These are phyloP conservation scores for Aspergillus felis DNA, from an alignment of 2,329 filamentous ascomycete genomes.

Conservation along the genomic window DNA sequence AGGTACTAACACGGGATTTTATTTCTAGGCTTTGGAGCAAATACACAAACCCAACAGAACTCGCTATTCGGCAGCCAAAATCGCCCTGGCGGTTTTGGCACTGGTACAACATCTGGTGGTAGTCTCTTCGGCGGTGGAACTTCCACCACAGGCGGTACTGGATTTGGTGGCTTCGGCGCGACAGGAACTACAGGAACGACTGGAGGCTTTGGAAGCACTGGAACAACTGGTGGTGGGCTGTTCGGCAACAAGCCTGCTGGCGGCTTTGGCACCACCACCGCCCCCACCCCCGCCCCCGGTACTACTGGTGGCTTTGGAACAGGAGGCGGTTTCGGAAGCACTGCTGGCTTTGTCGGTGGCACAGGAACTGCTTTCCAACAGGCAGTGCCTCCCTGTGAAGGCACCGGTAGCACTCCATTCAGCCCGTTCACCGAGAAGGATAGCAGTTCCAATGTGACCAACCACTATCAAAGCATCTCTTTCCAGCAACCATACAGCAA, in stretches of 20 bases:
- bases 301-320: constrained; percentile 25
- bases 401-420: constrained; percentile 45
- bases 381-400: constrained; percentile 39
- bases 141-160: constrained; percentile 18
- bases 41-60: constrained; percentile 28
- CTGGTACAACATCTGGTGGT: constrained; percentile 25
- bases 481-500: constrained; percentile 60
- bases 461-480: constrained; percentile 47
- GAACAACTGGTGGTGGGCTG: constrained; percentile 15
- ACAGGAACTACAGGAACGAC: constrained; percentile 25
- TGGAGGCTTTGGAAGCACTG: constrained; percentile 22
- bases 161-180: constrained; percentile 21
- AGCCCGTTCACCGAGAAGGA: constrained; percentile 46
- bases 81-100: constrained; percentile 28
- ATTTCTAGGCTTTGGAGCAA: constrained; percentile 36
- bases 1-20: constrained; percentile 16
- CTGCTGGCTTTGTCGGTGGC: constrained; percentile 32
- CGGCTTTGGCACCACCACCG: constrained; percentile 14
- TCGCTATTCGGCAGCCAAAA: constrained; percentile 36
- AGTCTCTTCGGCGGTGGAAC: constrained; percentile 25
- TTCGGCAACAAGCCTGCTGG: constrained; percentile 12
- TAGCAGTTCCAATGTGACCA: constrained; percentile 32
- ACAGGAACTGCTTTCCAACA: constrained; percentile 42
- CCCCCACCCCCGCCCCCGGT: constrained; percentile 2
- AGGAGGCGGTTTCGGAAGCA: constrained; percentile 24